Percentiles rank a stretch among this genome's conserved stretches.
phyloP scores from a whole-genome alignment of 2,329 filamentous ascomycete genomes.

The Talaromyces funiculosus region DNA sequence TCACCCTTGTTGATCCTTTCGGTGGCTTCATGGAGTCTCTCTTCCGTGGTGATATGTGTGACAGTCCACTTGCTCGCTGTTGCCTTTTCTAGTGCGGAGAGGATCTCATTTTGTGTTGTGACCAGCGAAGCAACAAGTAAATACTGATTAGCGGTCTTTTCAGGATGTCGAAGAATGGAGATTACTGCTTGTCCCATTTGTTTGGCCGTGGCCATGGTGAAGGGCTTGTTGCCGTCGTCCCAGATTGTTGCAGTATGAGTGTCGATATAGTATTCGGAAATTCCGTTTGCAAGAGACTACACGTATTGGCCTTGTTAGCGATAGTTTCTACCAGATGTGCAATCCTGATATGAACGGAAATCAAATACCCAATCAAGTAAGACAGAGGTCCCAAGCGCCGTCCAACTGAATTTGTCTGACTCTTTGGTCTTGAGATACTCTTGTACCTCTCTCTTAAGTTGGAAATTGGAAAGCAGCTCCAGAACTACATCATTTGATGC shows the following conservation, averaged over 20 bases:
- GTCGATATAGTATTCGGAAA: slow-evolving; percentile 46
- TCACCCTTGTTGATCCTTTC: slow-evolving; percentile 20
- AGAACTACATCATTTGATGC: slow-evolving; percentile 22
- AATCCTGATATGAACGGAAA: not conserved
- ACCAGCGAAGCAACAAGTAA: slow-evolving; percentile 54
- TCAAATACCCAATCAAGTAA: not conserved
- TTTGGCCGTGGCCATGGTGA: slow-evolving; percentile 48
- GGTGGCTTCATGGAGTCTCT: slow-evolving; percentile 17
- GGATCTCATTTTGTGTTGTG: slow-evolving; percentile 53
- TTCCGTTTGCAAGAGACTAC: slow-evolving; percentile 43
- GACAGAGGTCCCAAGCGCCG: not conserved
- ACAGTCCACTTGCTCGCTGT: slow-evolving; percentile 50
- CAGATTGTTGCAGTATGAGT: slow-evolving; percentile 47
- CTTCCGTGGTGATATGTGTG: slow-evolving; percentile 29
- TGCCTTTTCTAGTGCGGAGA: slow-evolving; percentile 49
- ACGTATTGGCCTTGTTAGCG: slow-evolving; percentile 16
- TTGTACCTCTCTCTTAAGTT: not conserved
- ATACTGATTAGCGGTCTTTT: slow-evolving; percentile 54
- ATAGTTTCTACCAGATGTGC: not conserved
- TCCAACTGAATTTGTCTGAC: not conserved
- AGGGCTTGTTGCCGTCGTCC: slow-evolving; percentile 52
- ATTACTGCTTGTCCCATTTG: slow-evolving; percentile 51
- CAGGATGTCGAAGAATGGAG: slow-evolving; percentile 45
- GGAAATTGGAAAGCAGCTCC: slow-evolving; percentile 11
- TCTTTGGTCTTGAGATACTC: not conserved